Conservation (phyloP, 2,329 filamentous ascomycete genomes). For the Niveomyces coronatus region DNA sequence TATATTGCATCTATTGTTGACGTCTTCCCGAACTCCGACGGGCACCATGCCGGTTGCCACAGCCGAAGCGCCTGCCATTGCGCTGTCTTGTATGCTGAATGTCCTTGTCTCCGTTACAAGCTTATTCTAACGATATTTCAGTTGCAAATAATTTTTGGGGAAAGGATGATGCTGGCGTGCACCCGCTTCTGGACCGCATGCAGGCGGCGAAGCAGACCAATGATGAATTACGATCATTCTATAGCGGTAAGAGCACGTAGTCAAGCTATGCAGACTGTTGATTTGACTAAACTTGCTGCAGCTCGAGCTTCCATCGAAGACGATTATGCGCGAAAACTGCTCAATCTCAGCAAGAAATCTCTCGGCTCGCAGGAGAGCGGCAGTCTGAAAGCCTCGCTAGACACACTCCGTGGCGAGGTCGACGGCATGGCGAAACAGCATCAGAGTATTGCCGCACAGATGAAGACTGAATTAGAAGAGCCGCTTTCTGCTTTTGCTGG, state of each 20-base stretch:
- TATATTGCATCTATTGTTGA: not conserved
- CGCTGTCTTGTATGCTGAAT: constrained; percentile 53
- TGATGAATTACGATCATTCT: constrained; percentile 89
- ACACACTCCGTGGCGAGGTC: constrained; percentile 78
- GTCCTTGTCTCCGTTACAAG: no score
- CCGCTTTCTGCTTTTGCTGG: constrained; percentile 84
- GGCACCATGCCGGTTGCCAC: constrained; percentile 47
- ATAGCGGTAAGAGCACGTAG: constrained; percentile 49
- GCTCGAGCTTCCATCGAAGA: constrained; percentile 92
- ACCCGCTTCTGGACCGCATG: constrained; percentile 88
- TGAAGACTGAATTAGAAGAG: constrained; percentile 94
- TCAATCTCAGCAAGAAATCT: constrained; percentile 77
- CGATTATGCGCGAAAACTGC: constrained; percentile 84
- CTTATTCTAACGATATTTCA: constrained; percentile 23
- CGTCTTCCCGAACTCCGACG: not conserved
- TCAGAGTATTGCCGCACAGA: constrained; percentile 78
- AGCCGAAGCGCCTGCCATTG: constrained; percentile 52
- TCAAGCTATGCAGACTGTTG: not conserved
- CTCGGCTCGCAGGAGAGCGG: constrained; percentile 82
- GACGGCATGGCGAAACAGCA: constrained; percentile 94
- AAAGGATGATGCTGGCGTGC: constrained; percentile 93
- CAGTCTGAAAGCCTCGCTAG: constrained; percentile 72
- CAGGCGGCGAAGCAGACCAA: constrained; percentile 86
- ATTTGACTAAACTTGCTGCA: constrained; percentile 20
- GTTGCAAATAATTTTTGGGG: constrained; percentile 99